Conservation (phyloP, 441 rosid species). For the Eutrema salsugineum region DNA sequence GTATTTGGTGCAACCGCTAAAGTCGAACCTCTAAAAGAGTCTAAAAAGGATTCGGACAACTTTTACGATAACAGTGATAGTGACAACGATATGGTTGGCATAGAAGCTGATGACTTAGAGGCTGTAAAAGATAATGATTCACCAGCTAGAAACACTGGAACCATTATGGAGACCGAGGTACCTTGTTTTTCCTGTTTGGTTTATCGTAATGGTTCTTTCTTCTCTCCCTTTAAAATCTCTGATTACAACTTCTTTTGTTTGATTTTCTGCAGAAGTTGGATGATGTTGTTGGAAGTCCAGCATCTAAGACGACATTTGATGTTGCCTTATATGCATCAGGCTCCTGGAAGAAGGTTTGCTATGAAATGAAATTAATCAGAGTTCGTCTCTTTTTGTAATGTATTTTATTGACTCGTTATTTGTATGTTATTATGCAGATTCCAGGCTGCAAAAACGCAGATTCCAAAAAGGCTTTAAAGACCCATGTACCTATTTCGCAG, state of each 20-base stretch:
- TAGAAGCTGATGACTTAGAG: slow-evolving; percentile 35
- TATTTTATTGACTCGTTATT: not conserved
- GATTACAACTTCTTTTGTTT: not conserved
- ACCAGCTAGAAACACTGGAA: slow-evolving; percentile 37
- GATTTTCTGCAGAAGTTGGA: slow-evolving; percentile 47
- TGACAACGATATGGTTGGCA: slow-evolving; percentile 51
- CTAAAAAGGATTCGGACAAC: slow-evolving; percentile 40
- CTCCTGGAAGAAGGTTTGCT: slow-evolving; percentile 71
- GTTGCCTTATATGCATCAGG: slow-evolving; percentile 74
- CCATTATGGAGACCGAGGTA: slow-evolving; percentile 47
- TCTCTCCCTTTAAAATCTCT: not conserved
- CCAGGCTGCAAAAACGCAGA: slow-evolving; percentile 34
- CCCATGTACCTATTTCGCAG: slow-evolving; percentile 23
- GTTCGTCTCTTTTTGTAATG: not conserved
- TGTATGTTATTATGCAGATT: slow-evolving; percentile 48
- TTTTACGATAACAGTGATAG: slow-evolving; percentile 55
- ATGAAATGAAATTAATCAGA: not conserved
- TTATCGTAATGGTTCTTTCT: not conserved
- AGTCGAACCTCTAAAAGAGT: slow-evolving; percentile 37
- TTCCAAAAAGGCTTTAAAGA: slow-evolving; percentile 35
- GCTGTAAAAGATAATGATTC: slow-evolving; percentile 29
- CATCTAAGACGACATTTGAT: slow-evolving; percentile 72
- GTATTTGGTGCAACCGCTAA: slow-evolving; percentile 62
- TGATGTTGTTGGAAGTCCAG: slow-evolving; percentile 42
- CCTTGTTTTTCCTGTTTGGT: not conserved